These are phyloP conservation scores for Microbotryum saponariae DNA, from an alignment of 1,284 basidiomycete species.

Conservation along the genomic window DNA sequence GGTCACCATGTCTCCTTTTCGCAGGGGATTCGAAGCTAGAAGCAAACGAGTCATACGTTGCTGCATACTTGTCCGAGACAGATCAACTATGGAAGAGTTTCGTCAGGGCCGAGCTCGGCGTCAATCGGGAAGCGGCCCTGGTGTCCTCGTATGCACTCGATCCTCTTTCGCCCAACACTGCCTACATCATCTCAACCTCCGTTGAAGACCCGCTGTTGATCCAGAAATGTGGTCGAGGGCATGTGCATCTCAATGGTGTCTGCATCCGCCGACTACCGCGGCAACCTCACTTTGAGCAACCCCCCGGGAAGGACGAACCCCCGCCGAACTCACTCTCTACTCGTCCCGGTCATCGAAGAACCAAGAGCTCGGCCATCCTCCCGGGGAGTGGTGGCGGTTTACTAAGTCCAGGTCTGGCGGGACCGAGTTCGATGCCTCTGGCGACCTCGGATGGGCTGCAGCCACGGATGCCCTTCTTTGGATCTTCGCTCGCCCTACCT, in stretches of 20 bases:
- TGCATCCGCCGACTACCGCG: slow-evolving; percentile 14
- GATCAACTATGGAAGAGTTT: slow-evolving; percentile 15
- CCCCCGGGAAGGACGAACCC: not conserved
- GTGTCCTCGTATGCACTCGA: slow-evolving; percentile 2
- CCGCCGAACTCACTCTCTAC: no score
- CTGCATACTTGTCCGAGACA: slow-evolving; percentile 8
- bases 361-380: no score
- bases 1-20: no score
- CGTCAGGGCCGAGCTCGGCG: slow-evolving; percentile 11
- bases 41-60: slow-evolving; percentile 1
- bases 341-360: no score
- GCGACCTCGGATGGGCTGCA: no score
- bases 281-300: slow-evolving; percentile 22
- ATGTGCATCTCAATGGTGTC: slow-evolving; percentile 20
- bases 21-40: slow-evolving; percentile 22
- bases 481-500: no score
- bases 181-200: slow-evolving; percentile 9
- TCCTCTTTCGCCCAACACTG: not conserved
- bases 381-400: no score
- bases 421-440: no score
- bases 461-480: no score
- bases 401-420: no score
- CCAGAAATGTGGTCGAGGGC: slow-evolving; percentile 1
- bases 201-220: slow-evolving; percentile 20
- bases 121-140: slow-evolving; percentile 15